These are phyloP conservation scores for Sporothrix phasma DNA, from an alignment of 2,329 filamentous ascomycete genomes.

Conservation along the genomic window DNA sequence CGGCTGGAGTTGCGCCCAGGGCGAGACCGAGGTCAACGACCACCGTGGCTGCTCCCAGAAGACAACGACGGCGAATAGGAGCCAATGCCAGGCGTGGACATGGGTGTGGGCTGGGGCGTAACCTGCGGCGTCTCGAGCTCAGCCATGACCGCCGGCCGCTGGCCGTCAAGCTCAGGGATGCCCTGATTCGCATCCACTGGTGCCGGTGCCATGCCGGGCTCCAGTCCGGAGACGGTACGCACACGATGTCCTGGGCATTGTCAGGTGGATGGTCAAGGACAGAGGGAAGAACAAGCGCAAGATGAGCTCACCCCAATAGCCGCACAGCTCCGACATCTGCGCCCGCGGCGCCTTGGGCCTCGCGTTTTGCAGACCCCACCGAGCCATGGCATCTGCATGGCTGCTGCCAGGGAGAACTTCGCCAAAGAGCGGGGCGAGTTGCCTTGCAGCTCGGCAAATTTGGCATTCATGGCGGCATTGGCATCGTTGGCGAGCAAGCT, in stretches of 20 bases:
- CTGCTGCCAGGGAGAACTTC: not conserved
- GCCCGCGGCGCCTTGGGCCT: not conserved
- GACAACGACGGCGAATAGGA: conserved; percentile 8
- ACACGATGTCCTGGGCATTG: conserved; percentile 4
- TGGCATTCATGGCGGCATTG: not conserved
- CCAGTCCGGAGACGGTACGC: not conserved
- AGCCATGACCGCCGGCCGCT: not conserved
- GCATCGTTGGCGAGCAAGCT: not conserved
- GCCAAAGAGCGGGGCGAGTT: conserved; percentile 9
- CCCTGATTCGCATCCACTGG: not conserved
- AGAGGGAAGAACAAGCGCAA: not conserved
- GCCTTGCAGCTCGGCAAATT: not conserved
- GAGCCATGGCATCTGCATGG: not conserved
- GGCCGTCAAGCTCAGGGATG: conserved; percentile 15
- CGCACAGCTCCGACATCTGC: not conserved
- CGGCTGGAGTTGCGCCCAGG: conserved; percentile 13
- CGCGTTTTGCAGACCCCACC: conserved; percentile 7
- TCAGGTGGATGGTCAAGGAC: not conserved
- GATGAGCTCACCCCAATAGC: conserved; percentile 7
- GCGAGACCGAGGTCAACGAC: conserved; percentile 10
- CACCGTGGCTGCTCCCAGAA: not conserved
- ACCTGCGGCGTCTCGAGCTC: conserved; percentile 16
- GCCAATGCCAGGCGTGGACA: not conserved
- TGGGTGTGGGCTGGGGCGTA: conserved; percentile 6
- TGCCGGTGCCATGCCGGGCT: not conserved